Base-by-base conservation (phyloP, 2,329 filamentous ascomycete species). In the Monosporascus cannonballus region DNA sequence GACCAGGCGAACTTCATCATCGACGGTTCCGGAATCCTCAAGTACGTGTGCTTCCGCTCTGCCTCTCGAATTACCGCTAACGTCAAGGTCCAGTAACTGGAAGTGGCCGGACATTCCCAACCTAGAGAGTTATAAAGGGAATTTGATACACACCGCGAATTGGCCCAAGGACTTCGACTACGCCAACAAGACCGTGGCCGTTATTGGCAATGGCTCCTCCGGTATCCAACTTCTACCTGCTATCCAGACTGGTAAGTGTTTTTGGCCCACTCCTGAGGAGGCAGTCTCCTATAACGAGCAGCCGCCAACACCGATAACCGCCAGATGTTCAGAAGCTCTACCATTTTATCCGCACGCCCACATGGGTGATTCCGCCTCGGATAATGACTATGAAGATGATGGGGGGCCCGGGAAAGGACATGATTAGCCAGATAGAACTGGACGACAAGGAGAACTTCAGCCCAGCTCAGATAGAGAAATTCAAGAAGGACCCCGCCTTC, bases 171-270 rank as follows among this genome's bases (percentile, higher is more conserved):
- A 70, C 18, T 76, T 79, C 41, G 73, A 79, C 48, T 71, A 73
- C 52, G 61, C 69, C n/a, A 73, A 71, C 54, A 83, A 81, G 61
- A 72, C 68, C 0, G 73, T 83, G 7, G 78, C 74, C 2, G 69
- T 84, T n/a, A 79, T 84, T 48, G 80, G 80, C 8, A 81, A 79
- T 49, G 79, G 79, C 6, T 72, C 78, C 18, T 79, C 77, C 0
- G 79, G 77, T 0, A 71, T 82, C 15, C 80, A 83, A 56, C 67
- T 83, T 24, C 61, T 80, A 8, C 75, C 78, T 1, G 71, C 73
- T 30, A 73, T 82, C n/a, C 73, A 75, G 48, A 68, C 69, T 58
- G 64, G 72, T 76, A 56, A 58, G 67, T 50, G 14, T 22, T 14
- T 34, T 14, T 34, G 18, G 15, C 24, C 25, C 46, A 1, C 51